Conservation (phyloP, 257 asterid genomes). For the Osmanthus fragrans region DNA sequence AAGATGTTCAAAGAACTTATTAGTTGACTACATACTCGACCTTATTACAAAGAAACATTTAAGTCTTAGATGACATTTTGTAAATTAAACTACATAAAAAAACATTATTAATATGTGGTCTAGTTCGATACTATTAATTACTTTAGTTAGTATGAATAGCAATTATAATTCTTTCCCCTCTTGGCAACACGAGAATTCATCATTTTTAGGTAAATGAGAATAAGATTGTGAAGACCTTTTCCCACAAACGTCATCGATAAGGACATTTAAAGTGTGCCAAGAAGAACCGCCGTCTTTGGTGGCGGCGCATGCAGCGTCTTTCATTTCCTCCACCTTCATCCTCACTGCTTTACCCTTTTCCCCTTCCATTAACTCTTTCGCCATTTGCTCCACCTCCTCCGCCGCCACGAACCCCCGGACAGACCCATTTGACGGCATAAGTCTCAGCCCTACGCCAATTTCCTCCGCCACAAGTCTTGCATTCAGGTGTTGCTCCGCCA, state of each 20-base stretch:
- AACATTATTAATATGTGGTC: no score
- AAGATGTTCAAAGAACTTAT: no score
- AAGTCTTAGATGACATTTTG: no score
- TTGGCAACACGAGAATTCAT: not conserved
- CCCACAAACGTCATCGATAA: conserved; percentile 31
- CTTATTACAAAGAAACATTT: no score
- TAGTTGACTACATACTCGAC: no score
- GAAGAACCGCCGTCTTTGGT: conserved; percentile 59
- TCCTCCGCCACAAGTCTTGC: conserved; percentile 56
- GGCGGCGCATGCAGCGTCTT: conserved; percentile 38
- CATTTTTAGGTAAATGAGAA: not conserved
- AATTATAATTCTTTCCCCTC: not conserved
- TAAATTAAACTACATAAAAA: no score
- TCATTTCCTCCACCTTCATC: conserved; percentile 42
- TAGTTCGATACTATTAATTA: no score
- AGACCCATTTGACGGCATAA: conserved; percentile 43
- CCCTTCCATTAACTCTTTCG: conserved; percentile 49
- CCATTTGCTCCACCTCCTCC: conserved; percentile 53
- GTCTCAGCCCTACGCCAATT: conserved; percentile 50
- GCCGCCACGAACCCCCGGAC: conserved; percentile 53
- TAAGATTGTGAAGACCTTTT: not conserved
- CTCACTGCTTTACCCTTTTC: conserved; percentile 39
- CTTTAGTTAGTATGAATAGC: not conserved
- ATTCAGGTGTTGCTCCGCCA: conserved; percentile 78
- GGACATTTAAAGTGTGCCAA: conserved; percentile 30